A percentile compares a stretch with the other conserved stretches of the same genome.
phyloP scores from a whole-genome alignment of 495 filamentous ascomycete genomes.

The Eremomyces bilateralis region DNA sequence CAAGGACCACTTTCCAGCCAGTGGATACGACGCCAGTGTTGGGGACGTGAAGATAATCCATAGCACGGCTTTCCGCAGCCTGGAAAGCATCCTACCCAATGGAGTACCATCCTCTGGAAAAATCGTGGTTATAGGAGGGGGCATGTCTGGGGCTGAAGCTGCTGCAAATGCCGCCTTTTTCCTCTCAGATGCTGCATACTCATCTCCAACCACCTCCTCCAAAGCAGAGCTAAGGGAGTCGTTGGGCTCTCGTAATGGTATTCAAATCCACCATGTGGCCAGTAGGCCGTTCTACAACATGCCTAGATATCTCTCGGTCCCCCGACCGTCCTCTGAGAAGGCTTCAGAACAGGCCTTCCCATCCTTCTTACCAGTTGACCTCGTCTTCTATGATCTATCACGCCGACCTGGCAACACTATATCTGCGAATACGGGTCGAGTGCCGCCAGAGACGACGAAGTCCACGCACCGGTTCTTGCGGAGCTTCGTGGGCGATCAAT shows the following conservation, averaged over 20 bases:
- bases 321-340: constrained; percentile 17
- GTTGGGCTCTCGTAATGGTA: no score
- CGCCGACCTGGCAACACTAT: constrained; percentile 32
- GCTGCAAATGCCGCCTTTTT: constrained; percentile 50
- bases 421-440: constrained; percentile 34
- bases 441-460: constrained; percentile 29
- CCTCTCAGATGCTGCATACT: constrained; percentile 34
- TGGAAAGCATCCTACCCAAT: constrained; percentile 11
- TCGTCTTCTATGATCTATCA: constrained; percentile 47
- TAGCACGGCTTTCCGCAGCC: constrained; percentile 29
- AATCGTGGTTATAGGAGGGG: constrained; percentile 60
- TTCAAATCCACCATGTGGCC: constrained; percentile 41
- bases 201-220: constrained; percentile 11
- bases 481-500: constrained; percentile 41
- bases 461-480: constrained; percentile 31
- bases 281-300: constrained; percentile 53
- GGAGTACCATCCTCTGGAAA: constrained; percentile 22
- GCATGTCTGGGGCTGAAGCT: constrained; percentile 64
- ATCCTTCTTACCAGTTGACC: constrained; percentile 54
- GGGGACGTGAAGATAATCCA: constrained; percentile 26
- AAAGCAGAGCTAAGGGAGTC: not conserved
- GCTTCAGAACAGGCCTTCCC: constrained; percentile 22
- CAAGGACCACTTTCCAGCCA: constrained; percentile 23
- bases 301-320: constrained; percentile 35
- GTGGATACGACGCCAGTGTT: constrained; percentile 8